A percentile compares a stretch with the other conserved stretches of the same genome.
Conservation (phyloP, 1,284 basidiomycete genomes). For the Cutaneotrichosporon cutaneum region DNA sequence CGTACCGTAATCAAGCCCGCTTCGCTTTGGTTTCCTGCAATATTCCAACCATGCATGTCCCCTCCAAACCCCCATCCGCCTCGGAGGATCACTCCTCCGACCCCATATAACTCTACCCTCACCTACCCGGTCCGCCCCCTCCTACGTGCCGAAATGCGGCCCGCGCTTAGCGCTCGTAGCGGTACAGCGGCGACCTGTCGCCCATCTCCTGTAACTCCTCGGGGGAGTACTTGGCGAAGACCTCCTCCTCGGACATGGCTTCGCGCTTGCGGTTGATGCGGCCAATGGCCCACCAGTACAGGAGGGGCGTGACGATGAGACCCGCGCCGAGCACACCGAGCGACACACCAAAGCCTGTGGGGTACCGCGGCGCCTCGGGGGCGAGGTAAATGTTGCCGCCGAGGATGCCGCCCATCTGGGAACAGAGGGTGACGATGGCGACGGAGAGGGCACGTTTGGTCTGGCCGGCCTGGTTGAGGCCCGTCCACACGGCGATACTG, state of each 20-base stretch:
- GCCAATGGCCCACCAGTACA: conserved; percentile 3
- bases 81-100: no score
- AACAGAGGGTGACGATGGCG: conserved; percentile 1
- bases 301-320: conserved; percentile 13
- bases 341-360: conserved; percentile 33
- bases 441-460: conserved; percentile 33
- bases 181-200: conserved; percentile 35
- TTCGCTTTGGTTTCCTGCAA: no score
- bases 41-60: no score
- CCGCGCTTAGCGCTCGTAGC: conserved; percentile 18
- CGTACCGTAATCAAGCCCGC: no score
- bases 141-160: no score
- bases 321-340: conserved; percentile 20
- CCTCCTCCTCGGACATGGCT: conserved; percentile 30
- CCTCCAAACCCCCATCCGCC: no score
- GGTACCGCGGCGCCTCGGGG: conserved; percentile 17
- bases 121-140: no score
- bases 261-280: conserved; percentile 30
- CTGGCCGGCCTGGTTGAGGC: conserved; percentile 31
- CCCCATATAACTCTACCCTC: no score
- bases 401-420: conserved; percentile 28
- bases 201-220: conserved; percentile 31
- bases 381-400: conserved; percentile 20
- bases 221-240: conserved; percentile 27
- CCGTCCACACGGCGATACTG: conserved; percentile 28